Percentiles rank a stretch among this genome's conserved stretches.
These are phyloP conservation scores for Aphanomyces euteiches DNA, from an alignment of 352 stramenopile genomes.

Conservation along the genomic window DNA sequence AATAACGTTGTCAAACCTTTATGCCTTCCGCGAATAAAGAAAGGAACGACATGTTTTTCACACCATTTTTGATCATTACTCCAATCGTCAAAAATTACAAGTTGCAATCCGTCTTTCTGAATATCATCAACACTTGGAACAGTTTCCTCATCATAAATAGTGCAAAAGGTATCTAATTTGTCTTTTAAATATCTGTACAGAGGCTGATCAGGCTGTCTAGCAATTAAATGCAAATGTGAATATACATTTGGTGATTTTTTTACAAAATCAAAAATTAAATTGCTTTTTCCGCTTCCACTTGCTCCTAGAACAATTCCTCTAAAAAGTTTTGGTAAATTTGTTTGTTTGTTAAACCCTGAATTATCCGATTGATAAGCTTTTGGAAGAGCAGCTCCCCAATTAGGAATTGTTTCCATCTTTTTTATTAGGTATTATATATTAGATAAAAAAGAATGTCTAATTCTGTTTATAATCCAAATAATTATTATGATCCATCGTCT, in stretches of 20 bases:
- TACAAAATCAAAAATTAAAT: slow-evolving; percentile 4
- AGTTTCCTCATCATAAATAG: not conserved
- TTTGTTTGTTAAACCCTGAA: too few relatives aligned
- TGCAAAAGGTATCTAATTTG: not conserved
- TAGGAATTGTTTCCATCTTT: too few relatives aligned
- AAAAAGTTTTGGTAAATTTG: too few relatives aligned
- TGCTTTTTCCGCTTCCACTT: not conserved
- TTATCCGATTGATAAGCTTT: too few relatives aligned
- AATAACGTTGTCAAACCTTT: not conserved
- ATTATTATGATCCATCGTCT: too few relatives aligned
- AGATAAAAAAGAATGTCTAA: too few relatives aligned
- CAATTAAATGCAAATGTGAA: slow-evolving; percentile 12
- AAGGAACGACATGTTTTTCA: not conserved
- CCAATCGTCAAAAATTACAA: slow-evolving; percentile 7
- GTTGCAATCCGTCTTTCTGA: slow-evolving; percentile 4
- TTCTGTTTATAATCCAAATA: too few relatives aligned
- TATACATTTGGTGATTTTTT: slow-evolving; percentile 9
- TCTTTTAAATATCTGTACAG: slow-evolving; percentile 14
- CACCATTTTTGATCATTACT: not conserved
- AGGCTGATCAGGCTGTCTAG: not conserved
- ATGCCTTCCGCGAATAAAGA: slow-evolving; percentile 4
- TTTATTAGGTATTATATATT: too few relatives aligned
- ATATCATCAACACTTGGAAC: not conserved
- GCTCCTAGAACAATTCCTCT: too few relatives aligned
- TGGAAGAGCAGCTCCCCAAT: too few relatives aligned